Evolutionary conservation across 23 red algal species (phyloP), one percentile per base, ranked within the genome.

Genomic region (Gracilaria domingensis): DNA sequence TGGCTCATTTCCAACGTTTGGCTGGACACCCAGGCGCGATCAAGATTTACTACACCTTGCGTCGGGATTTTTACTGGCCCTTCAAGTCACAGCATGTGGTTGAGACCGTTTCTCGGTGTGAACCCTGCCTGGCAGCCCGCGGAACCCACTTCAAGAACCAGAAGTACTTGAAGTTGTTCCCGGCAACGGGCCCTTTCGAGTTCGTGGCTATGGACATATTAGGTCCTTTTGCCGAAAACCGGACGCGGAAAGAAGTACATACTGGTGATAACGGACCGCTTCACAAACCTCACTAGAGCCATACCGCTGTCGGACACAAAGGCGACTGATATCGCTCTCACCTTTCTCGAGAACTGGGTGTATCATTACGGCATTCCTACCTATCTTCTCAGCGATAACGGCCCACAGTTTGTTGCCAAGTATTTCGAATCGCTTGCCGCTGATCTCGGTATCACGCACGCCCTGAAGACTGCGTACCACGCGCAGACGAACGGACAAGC

Each of bases 171-270:
- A 80, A 72, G 56, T 54, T 90, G 50, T 60, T 90, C 50, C 87
- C 70, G 12, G 73, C 75, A 20, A n/a, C 72, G 0, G 64, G 24
- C 0, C 12, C 73, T 0, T 40, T 90, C 13, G 55, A 91, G 56
- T 82, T 37, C n/a, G 32, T 62, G 47, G 87, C 77, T 1, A 92
- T 83, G 55, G 88, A 92, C 79, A 72, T 92, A 7, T 8, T 53
- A 0, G 37, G 88, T n/a, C 88, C 75, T 0, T n/a, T 82, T 20
- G 28, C n/a, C 88, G 36, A 71, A 84, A 18, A 66, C 73, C 33
- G 9, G 35, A 12, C 53, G 17, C 24, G 76, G 76, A 1, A 26
- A 83, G 57, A 24, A 49, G 20, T 92, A 51, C 61, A 48, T 83
- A 32, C n/a, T 92, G 14, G 60, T 92, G 13, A 82, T 92, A 0